A percentile compares a stretch with the other conserved stretches of the same genome.
These are phyloP conservation scores for Hymenoscyphus scutula DNA, from an alignment of 2,329 filamentous ascomycete genomes.

Conservation along the genomic window DNA sequence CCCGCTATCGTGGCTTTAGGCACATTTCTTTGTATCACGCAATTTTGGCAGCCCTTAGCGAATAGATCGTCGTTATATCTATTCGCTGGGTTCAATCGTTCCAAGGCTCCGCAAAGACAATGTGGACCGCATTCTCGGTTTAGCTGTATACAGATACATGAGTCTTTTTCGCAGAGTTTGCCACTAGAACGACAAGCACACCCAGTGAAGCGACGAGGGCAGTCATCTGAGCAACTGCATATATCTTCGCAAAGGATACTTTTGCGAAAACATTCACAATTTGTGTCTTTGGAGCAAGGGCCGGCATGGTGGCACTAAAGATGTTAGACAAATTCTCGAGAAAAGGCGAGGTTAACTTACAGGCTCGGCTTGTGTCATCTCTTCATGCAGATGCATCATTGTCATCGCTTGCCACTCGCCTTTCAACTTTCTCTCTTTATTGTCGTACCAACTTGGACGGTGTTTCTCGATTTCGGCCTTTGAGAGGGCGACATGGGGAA, in stretches of 20 bases:
- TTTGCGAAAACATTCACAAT: slow-evolving; percentile 61
- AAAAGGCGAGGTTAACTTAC: slow-evolving; percentile 49
- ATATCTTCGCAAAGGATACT: slow-evolving; percentile 70
- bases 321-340: slow-evolving; percentile 41
- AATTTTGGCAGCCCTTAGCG: slow-evolving; percentile 66
- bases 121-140: slow-evolving; percentile 80
- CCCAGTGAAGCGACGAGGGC: slow-evolving; percentile 63
- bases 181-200: slow-evolving; percentile 61
- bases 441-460: slow-evolving; percentile 33
- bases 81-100: slow-evolving; percentile 68
- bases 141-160: slow-evolving; percentile 69
- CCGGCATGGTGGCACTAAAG: slow-evolving; percentile 67
- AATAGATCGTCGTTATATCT: slow-evolving; percentile 57
- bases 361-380: slow-evolving; percentile 45
- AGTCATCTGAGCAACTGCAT: slow-evolving; percentile 62
- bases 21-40: slow-evolving; percentile 65
- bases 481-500: not conserved
- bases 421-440: slow-evolving; percentile 25
- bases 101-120: slow-evolving; percentile 68
- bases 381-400: slow-evolving; percentile 29
- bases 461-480: slow-evolving; percentile 8
- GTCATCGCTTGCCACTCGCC: slow-evolving; percentile 29
- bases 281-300: slow-evolving; percentile 50
- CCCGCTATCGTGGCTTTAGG: slow-evolving; percentile 67
- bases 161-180: slow-evolving; percentile 55